Evolutionary conservation across 2,329 filamentous ascomycete genomes (phyloP), one percentile per base, ranked within the genome.

Genomic region (Curvularia sp.): DNA sequence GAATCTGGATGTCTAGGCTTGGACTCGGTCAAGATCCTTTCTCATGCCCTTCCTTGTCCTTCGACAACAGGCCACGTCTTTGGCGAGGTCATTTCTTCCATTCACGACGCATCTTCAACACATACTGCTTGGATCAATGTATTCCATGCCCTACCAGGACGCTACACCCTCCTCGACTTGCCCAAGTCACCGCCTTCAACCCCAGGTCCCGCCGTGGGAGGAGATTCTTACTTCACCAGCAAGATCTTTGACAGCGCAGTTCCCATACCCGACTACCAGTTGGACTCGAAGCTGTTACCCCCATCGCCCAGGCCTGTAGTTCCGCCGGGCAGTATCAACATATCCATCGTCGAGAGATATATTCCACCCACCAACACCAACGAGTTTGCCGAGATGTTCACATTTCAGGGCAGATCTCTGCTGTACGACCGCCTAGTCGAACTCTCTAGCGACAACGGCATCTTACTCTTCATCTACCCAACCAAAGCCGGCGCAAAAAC

Each of bases 231-330:
- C 71, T 89, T 89, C 72, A 86, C 83, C 46, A 80, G 78, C 51
- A 86, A 84, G 38, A 79, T 88, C 20, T 89, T 88, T 67, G 85
- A 86, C 57, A 87, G 83, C 67, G 86, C 86, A 2, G 86, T 87
- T 8, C 81, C 83, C 0, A 85, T 87, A 5, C 80, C 82, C 5
- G 83, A 85, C 44, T 87, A 87, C 70, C 83, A 86, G 63, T 80
- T 84, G 60, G 82, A 84, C 60, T 79, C 80, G 5, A 79, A 78
- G 46, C 79, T 82, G 18, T 72, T 82, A 4, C 79, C 83, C 8
- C 79, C 82, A 43, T 83, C 81, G 12, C 85, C 85, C 10, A 78
- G 82, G 55, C 85, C 85, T 2, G 81, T 88, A 43, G 86, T 88
- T 1, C 83, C 85, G 5, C 86, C 86, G 0, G 82, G 81, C 18